Evolutionary conservation across 169 alveolate genomes (phyloP).

Genomic region (Cryptosporidium felis): DNA sequence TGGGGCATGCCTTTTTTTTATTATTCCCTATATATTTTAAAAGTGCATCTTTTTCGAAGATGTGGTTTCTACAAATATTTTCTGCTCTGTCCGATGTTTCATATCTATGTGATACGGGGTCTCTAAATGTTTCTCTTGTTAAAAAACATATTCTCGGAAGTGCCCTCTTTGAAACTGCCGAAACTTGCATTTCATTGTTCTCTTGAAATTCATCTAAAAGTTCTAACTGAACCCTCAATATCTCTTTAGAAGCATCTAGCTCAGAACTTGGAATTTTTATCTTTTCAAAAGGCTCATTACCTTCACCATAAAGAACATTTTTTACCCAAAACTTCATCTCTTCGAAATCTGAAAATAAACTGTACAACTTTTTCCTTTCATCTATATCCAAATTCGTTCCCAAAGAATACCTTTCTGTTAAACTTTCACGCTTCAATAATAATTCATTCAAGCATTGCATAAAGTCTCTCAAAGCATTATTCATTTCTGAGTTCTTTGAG

Average conservation of each 20-base stretch:
- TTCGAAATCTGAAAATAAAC: constrained; percentile 5
- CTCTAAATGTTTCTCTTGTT: constrained; percentile 25
- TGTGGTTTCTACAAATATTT: constrained; percentile 42
- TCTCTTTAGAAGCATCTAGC: not conserved
- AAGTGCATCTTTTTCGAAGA: constrained; percentile 50
- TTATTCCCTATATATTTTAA: constrained; percentile 33
- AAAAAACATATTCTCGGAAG: constrained; percentile 47
- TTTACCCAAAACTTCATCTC: constrained; percentile 41
- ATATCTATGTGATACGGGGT: constrained; percentile 63
- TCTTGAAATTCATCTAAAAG: not conserved
- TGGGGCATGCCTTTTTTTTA: constrained; percentile 58
- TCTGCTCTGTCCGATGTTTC: not conserved
- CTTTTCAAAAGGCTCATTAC: not conserved
- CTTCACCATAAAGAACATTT: constrained; percentile 10
- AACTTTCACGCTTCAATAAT: not conserved
- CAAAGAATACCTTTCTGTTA: not conserved
- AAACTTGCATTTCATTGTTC: constrained; percentile 9
- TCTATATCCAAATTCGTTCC: not conserved
- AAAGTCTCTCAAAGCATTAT: constrained; percentile 9
- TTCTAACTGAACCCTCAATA: not conserved
- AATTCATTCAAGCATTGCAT: constrained; percentile 7
- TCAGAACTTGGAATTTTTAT: not conserved
- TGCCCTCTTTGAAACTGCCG: constrained; percentile 15
- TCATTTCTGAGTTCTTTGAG: not conserved
- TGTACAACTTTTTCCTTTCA: not conserved